Conservation (phyloP, 2,329 filamentous ascomycete genomes). For the Sporothrix phasma region DNA sequence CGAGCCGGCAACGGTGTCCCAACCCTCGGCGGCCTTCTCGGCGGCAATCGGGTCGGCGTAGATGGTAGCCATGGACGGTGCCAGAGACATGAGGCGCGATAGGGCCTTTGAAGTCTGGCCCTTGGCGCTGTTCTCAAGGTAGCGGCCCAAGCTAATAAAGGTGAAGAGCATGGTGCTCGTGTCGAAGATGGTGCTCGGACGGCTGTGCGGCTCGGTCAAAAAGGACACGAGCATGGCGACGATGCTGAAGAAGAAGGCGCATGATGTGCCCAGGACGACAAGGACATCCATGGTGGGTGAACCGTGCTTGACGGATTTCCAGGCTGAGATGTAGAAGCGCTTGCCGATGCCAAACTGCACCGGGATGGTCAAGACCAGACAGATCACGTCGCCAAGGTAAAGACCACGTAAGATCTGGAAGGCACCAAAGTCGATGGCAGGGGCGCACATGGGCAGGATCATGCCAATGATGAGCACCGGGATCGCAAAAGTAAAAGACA, state of each 20-base stretch:
- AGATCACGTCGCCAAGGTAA: conserved; percentile 80
- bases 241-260: conserved; percentile 92
- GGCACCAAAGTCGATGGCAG: conserved; percentile 65
- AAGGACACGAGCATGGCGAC: conserved; percentile 79
- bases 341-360: conserved; percentile 94
- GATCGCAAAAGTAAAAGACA: conserved; percentile 71
- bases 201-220: conserved; percentile 60
- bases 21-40: conserved; percentile 77
- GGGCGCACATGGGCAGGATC: conserved; percentile 80
- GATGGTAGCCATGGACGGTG: conserved; percentile 93
- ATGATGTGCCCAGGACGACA: conserved; percentile 84
- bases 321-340: conserved; percentile 90
- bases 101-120: conserved; percentile 92
- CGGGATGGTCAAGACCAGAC: conserved; percentile 74
- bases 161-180: conserved; percentile 98
- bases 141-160: conserved; percentile 85
- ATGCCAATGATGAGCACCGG: conserved; percentile 91
- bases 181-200: conserved; percentile 86
- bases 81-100: conserved; percentile 87
- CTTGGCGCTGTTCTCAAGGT: conserved; percentile 88
- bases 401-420: conserved; percentile 60
- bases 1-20: conserved; percentile 40
- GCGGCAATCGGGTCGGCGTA: conserved; percentile 91
- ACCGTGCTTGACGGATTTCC: conserved; percentile 79
- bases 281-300: conserved; percentile 97